Evolutionary conservation across 306 rosid genomes (phyloP).

Genomic region (Herpetospermum pedunculosum): DNA sequence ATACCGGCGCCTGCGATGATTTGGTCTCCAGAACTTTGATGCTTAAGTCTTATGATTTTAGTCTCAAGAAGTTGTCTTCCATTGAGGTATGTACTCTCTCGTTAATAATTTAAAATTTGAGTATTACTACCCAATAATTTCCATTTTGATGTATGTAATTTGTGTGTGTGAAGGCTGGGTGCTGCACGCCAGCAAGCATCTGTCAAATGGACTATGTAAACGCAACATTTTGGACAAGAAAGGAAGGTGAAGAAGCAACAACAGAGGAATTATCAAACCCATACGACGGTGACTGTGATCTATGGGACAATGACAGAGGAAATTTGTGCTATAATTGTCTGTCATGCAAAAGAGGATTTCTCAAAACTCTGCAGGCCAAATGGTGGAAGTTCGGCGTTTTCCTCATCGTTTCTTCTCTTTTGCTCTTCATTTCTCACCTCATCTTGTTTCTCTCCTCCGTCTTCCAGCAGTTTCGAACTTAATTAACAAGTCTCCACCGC

Average conservation of each 20-base stretch:
- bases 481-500: too few species aligned
- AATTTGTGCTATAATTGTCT: constrained; percentile 18
- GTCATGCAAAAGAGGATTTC: constrained; percentile 20
- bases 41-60: constrained; percentile 15
- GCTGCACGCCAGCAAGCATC: constrained; percentile 20
- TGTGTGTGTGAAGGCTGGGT: constrained; percentile 7
- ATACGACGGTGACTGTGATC: constrained; percentile 12
- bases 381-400: constrained; percentile 22
- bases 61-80: not conserved
- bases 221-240: constrained; percentile 21
- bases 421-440: constrained; percentile 17
- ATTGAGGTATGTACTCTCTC: too few species aligned
- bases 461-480: constrained; percentile 3
- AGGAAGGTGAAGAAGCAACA: too few species aligned
- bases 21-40: constrained; percentile 2
- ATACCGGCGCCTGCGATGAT: constrained; percentile 13
- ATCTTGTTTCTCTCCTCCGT: constrained; percentile 14
- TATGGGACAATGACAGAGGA: constrained; percentile 12
- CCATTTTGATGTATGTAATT: not conserved
- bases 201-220: constrained; percentile 23
- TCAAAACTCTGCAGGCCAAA: constrained; percentile 3
- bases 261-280: not conserved
- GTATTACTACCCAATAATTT: too few species aligned
- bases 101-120: too few species aligned
- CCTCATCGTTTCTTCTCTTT: constrained; percentile 6